A percentile compares a stretch with the other conserved stretches of the same genome.
These are phyloP conservation scores for Sechiopsis laciniata DNA, from an alignment of 306 rosid species.

Conservation along the genomic window DNA sequence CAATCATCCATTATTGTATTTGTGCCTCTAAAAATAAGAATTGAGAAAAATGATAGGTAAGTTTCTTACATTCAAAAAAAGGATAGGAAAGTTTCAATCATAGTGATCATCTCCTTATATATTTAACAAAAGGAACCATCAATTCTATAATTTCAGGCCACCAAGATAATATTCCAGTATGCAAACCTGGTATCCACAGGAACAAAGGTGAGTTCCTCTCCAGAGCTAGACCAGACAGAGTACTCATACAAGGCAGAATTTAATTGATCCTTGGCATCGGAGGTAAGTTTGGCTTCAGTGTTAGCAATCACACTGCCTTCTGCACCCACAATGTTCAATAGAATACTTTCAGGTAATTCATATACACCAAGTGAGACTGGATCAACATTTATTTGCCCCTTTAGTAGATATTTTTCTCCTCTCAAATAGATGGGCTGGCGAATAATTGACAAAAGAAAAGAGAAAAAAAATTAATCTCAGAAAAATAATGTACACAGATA, in stretches of 20 bases:
- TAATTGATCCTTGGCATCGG: conserved; percentile 42
- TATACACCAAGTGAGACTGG: conserved; percentile 38
- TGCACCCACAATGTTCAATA: conserved; percentile 50
- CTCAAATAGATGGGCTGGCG: conserved; percentile 69
- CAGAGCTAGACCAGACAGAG: conserved; percentile 67
- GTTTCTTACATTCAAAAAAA: not conserved
- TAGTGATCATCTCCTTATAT: not conserved
- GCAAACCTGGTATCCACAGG: conserved; percentile 76
- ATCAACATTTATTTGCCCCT: conserved; percentile 63
- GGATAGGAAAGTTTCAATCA: not conserved
- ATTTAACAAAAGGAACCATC: not conserved
- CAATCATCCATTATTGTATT: not conserved
- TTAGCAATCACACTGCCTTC: conserved; percentile 40
- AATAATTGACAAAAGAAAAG: conserved; percentile 21
- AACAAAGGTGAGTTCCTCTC: conserved; percentile 65
- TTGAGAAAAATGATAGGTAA: not conserved
- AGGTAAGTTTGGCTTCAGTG: conserved; percentile 42
- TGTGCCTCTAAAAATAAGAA: not conserved
- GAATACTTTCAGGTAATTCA: conserved; percentile 55
- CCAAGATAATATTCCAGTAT: conserved; percentile 22
- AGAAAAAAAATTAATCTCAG: conserved; percentile 8
- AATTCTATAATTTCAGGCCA: not conserved
- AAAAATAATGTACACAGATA: not conserved
- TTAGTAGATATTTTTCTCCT: conserved; percentile 81
- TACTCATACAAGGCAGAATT: conserved; percentile 51